phyloP scores from a whole-genome alignment of 2,329 filamentous ascomycete species.

The Purpureocillium takamizusanense region DNA sequence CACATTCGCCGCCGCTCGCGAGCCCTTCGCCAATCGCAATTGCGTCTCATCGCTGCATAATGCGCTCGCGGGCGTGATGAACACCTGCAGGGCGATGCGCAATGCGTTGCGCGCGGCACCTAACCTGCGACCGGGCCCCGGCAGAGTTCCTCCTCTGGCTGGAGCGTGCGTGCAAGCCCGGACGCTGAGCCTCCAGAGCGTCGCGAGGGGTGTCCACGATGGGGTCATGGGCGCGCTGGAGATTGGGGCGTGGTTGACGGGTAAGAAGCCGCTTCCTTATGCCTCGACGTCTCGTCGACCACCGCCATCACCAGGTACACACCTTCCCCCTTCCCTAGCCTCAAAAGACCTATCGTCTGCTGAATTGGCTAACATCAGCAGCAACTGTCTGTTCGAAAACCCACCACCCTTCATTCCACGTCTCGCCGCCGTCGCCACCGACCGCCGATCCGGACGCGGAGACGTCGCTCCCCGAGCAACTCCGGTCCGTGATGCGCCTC shows the following conservation, averaged over 20 bases:
- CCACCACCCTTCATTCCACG: constrained; percentile 4
- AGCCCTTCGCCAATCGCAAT: too few relatives aligned
- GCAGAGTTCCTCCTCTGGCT: too few relatives aligned
- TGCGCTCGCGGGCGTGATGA: constrained; percentile 11
- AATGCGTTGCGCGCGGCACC: constrained; percentile 2
- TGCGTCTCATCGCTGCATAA: constrained; percentile 1
- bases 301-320: background rate
- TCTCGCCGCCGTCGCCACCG: constrained; percentile 14
- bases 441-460: constrained; percentile 23
- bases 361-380: too few relatives aligned
- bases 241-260: constrained; percentile 7
- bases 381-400: too few relatives aligned
- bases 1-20: background rate
- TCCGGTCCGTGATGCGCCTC: constrained; percentile 44
- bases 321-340: too few relatives aligned
- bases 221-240: constrained; percentile 7
- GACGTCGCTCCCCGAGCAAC: constrained; percentile 31
- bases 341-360: too few relatives aligned
- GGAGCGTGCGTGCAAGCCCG: background rate
- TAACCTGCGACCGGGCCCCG: too few relatives aligned
- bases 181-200: constrained; percentile 7
- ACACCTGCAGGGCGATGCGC: constrained; percentile 10
- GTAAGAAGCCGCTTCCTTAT: constrained; percentile 1
- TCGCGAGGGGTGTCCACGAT: constrained; percentile 8
- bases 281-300: background rate